Percentiles rank a stretch among this genome's conserved stretches.
Evolutionary conservation across 2,329 filamentous ascomycete genomes (phyloP).

Genomic region (Aspergillus fumigatus): DNA sequence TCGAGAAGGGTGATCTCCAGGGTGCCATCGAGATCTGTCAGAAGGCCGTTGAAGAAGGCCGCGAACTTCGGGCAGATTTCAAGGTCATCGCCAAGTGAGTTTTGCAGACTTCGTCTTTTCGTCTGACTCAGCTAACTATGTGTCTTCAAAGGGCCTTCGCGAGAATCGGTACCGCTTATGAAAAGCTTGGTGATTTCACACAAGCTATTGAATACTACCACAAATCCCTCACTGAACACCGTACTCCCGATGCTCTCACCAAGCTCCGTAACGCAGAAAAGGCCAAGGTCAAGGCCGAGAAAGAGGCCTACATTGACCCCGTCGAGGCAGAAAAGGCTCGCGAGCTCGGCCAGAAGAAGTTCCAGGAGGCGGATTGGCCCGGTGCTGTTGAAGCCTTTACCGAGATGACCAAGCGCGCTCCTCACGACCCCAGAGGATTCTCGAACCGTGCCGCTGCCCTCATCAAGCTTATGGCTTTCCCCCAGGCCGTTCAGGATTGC

Average conservation of each 20-base stretch:
- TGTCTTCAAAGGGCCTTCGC: constrained; percentile 63
- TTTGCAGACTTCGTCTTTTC: neutral
- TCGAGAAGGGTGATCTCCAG: constrained; percentile 93
- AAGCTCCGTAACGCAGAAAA: constrained; percentile 93
- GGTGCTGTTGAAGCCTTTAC: constrained; percentile 88
- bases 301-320: constrained; percentile 79
- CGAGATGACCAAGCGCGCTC: constrained; percentile 95
- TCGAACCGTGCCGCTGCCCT: constrained; percentile 96
- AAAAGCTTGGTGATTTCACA: constrained; percentile 76
- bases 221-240: constrained; percentile 91
- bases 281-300: constrained; percentile 70
- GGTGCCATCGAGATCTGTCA: constrained; percentile 81
- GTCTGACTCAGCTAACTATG: constrained; percentile 9
- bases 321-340: constrained; percentile 92
- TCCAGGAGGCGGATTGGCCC: constrained; percentile 95
- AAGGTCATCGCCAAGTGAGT: constrained; percentile 88
- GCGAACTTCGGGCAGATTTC: constrained; percentile 88
- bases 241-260: constrained; percentile 85
- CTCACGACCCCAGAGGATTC: constrained; percentile 88
- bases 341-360: constrained; percentile 90
- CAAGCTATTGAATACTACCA: constrained; percentile 87
- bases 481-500: constrained; percentile 87
- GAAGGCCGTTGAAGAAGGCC: constrained; percentile 84
- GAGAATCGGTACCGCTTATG: constrained; percentile 88
- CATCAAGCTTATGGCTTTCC: constrained; percentile 94